phyloP scores from a whole-genome alignment of 2,329 filamentous ascomycete genomes.

The Monosporascus sp. region DNA sequence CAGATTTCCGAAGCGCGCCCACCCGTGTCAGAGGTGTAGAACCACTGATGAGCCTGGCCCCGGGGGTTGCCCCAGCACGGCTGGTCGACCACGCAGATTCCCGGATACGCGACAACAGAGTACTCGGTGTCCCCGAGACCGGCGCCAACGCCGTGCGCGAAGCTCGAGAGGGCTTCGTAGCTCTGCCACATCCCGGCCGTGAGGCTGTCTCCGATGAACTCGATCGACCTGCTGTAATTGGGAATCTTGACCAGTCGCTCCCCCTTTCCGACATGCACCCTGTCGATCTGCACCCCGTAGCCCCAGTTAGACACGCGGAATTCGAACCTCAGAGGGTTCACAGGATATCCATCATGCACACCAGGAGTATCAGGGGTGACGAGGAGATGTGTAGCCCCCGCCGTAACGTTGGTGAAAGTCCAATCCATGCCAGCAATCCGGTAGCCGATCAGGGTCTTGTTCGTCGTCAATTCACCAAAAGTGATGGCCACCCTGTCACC shows the following conservation, averaged over 20 bases:
- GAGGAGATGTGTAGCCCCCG: conserved; percentile 50
- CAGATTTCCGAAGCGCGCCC: conserved; percentile 39
- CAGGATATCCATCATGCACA: conserved; percentile 35
- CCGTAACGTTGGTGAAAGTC: conserved; percentile 56
- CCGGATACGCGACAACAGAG: conserved; percentile 52
- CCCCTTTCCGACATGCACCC: conserved; percentile 42
- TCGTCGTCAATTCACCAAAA: conserved; percentile 46
- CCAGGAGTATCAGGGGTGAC: conserved; percentile 40
- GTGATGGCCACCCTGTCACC: conserved; percentile 47
- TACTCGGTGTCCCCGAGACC: conserved; percentile 56
- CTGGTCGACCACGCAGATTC: conserved; percentile 51
- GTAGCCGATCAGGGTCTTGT: conserved; percentile 49
- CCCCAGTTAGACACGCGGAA: conserved; percentile 58
- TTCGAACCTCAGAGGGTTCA: conserved; percentile 46
- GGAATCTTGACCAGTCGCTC: conserved; percentile 39
- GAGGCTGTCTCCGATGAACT: conserved; percentile 44
- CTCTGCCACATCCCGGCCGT: conserved; percentile 52
- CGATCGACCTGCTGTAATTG: conserved; percentile 30
- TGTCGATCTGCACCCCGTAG: conserved; percentile 51
- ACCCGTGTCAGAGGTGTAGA: conserved; percentile 50
- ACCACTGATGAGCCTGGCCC: conserved; percentile 52
- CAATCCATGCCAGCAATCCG: conserved; percentile 55
- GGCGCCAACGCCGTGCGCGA: conserved; percentile 48
- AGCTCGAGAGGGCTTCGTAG: conserved; percentile 53
- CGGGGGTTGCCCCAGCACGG: conserved; percentile 48